Conservation (phyloP, 768 basidiomycete species). For the Pholiota microspora region DNA sequence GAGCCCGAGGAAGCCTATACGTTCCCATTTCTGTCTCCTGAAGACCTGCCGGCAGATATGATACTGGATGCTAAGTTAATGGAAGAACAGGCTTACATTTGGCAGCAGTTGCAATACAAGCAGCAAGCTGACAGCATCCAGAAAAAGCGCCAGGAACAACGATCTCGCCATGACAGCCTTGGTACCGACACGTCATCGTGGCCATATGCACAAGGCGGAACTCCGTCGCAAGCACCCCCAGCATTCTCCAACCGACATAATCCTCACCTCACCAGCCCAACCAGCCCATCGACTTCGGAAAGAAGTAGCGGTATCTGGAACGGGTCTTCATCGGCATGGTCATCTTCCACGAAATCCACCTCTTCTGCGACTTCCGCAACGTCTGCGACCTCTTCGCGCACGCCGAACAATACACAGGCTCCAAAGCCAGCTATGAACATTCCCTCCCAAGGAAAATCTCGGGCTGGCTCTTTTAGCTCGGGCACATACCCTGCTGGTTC, state of each 20-base stretch:
- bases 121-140: conserved; percentile 42
- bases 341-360: conserved; percentile 24
- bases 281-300: conserved; percentile 20
- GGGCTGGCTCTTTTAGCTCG: conserved; percentile 34
- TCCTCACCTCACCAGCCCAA: conserved; percentile 15
- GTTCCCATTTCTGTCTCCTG: conserved; percentile 25
- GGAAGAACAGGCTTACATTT: conserved; percentile 24
- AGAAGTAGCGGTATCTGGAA: conserved; percentile 25
- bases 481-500: conserved; percentile 23
- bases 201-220: not conserved
- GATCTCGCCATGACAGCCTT: conserved; percentile 43
- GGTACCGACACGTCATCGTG: conserved; percentile 31
- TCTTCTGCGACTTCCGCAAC: conserved; percentile 21
- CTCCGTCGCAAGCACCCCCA: not conserved
- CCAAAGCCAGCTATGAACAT: conserved; percentile 25
- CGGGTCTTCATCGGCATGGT: conserved; percentile 29
- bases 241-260: not conserved
- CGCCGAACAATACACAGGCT: conserved; percentile 16
- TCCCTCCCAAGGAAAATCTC: conserved; percentile 25
- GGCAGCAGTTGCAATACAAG: conserved; percentile 39
- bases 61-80: conserved; percentile 17
- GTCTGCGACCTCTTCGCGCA: conserved; percentile 14
- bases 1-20: conserved; percentile 18
- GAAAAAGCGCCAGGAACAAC: conserved; percentile 38
- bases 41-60: conserved; percentile 18